Percentiles rank a stretch among this genome's conserved stretches.
Conservation (phyloP, 129 eudicot genomes). For the Gnaphalium uliginosum region DNA sequence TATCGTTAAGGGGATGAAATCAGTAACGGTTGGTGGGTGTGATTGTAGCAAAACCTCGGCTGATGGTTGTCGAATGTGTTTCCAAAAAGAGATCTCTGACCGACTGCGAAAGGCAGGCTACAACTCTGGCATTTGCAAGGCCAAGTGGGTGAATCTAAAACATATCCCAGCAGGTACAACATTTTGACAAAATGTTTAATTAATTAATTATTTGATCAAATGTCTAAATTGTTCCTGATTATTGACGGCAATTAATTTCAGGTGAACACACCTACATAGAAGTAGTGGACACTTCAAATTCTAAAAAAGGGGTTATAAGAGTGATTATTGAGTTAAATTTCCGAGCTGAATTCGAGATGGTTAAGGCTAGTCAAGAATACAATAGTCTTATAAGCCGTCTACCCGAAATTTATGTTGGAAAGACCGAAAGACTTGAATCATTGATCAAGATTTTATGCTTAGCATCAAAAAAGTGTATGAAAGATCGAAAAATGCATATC, state of each 20-base stretch:
- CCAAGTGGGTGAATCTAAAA: conserved; percentile 61
- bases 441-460: conserved; percentile 56
- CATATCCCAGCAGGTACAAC: conserved; percentile 56
- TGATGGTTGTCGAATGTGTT: conserved; percentile 51
- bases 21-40: conserved; percentile 25
- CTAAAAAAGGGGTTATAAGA: conserved; percentile 47
- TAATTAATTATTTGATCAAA: not conserved
- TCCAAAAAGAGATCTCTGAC: conserved; percentile 39
- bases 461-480: conserved; percentile 65
- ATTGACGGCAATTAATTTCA: not conserved
- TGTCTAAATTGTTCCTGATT: not conserved
- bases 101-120: conserved; percentile 46
- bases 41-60: conserved; percentile 36
- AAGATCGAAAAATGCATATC: conserved; percentile 72
- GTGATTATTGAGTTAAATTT: conserved; percentile 65
- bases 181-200: not conserved
- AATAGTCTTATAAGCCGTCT: conserved; percentile 37
- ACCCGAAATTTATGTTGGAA: conserved; percentile 63
- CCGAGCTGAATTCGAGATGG: conserved; percentile 63
- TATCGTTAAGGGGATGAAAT: conserved; percentile 45
- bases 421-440: conserved; percentile 47
- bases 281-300: conserved; percentile 51
- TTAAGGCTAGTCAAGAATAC: conserved; percentile 56
- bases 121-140: conserved; percentile 56
- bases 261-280: conserved; percentile 72